Conservation (phyloP, 805 yeast genomes). For the Yamadazyma akitaensis region DNA sequence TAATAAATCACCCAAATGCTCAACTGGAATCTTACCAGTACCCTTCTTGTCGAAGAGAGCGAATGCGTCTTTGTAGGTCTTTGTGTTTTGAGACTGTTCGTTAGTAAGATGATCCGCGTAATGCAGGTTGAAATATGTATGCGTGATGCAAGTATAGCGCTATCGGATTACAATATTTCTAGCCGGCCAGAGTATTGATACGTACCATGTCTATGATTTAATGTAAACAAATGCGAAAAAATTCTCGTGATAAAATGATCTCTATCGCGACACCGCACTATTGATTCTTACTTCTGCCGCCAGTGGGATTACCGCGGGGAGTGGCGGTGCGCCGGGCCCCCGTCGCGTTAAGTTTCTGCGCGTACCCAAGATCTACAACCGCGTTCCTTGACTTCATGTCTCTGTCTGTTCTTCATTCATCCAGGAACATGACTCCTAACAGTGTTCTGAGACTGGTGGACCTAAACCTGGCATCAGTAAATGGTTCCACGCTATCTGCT, state of each 20-base stretch:
- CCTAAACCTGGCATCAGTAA: too few species aligned
- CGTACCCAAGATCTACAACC: not conserved
- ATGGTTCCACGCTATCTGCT: not conserved
- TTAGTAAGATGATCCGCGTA: slow-evolving; percentile 13
- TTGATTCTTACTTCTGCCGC: too few species aligned
- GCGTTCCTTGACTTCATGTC: not conserved
- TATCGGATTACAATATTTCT: too few species aligned
- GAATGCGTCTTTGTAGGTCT: slow-evolving; percentile 82
- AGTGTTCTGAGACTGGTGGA: not conserved
- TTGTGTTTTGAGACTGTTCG: slow-evolving; percentile 40
- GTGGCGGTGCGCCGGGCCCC: too few species aligned
- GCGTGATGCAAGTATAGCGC: too few species aligned
- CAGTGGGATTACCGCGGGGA: too few species aligned
- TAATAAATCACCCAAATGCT: slow-evolving; percentile 84
- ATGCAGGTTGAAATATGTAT: too few species aligned
- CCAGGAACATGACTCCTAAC: not conserved
- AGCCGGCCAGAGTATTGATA: not conserved
- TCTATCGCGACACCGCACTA: not conserved
- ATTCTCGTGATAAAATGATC: not conserved
- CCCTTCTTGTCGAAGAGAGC: slow-evolving; percentile 96
- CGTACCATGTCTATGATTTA: not conserved
- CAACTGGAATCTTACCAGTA: slow-evolving; percentile 82
- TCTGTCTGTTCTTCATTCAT: not conserved
- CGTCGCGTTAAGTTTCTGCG: not conserved
- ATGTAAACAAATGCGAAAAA: not conserved